Evolutionary conservation across 2,329 filamentous ascomycete species (phyloP).

Genomic region (Fusarium penzigii): DNA sequence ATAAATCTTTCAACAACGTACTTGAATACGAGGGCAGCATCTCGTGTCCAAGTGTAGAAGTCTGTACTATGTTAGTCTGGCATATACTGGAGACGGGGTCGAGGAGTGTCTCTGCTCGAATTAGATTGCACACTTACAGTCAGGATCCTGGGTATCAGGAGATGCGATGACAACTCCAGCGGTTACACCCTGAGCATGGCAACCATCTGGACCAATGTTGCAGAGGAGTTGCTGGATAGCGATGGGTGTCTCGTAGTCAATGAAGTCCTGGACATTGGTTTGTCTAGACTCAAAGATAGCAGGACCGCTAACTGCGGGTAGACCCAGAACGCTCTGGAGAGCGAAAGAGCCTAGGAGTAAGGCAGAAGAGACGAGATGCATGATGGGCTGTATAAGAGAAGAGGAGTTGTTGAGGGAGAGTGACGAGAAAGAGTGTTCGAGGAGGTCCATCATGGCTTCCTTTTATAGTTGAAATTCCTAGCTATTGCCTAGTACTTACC

Average conservation of each 20-base stretch:
- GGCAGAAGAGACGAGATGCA: slow-evolving; percentile 52
- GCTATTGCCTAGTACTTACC: not conserved
- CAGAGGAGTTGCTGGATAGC: slow-evolving; percentile 54
- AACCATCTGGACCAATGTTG: slow-evolving; percentile 60
- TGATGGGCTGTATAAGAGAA: slow-evolving; percentile 41
- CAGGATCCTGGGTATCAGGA: slow-evolving; percentile 53
- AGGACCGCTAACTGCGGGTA: slow-evolving; percentile 36
- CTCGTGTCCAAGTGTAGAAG: slow-evolving; percentile 78
- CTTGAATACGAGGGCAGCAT: slow-evolving; percentile 72
- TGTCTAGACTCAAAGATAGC: slow-evolving; percentile 40
- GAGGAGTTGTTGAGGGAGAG: slow-evolving; percentile 33
- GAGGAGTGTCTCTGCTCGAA: no score
- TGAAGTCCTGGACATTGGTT: slow-evolving; percentile 53
- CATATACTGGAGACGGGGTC: not conserved
- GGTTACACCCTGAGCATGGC: slow-evolving; percentile 47
- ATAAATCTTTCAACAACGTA: slow-evolving; percentile 65
- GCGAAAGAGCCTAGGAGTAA: slow-evolving; percentile 53
- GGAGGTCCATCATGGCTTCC: slow-evolving; percentile 26
- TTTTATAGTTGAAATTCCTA: slow-evolving; percentile 19
- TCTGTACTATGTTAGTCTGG: slow-evolving; percentile 46
- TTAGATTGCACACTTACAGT: slow-evolving; percentile 47
- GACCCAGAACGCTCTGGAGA: slow-evolving; percentile 52
- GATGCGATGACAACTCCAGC: slow-evolving; percentile 58
- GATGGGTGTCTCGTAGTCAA: slow-evolving; percentile 52
- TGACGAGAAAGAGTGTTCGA: slow-evolving; percentile 26